phyloP scores from a whole-genome alignment of 495 filamentous ascomycete species.

The Aspergillus diversus region DNA sequence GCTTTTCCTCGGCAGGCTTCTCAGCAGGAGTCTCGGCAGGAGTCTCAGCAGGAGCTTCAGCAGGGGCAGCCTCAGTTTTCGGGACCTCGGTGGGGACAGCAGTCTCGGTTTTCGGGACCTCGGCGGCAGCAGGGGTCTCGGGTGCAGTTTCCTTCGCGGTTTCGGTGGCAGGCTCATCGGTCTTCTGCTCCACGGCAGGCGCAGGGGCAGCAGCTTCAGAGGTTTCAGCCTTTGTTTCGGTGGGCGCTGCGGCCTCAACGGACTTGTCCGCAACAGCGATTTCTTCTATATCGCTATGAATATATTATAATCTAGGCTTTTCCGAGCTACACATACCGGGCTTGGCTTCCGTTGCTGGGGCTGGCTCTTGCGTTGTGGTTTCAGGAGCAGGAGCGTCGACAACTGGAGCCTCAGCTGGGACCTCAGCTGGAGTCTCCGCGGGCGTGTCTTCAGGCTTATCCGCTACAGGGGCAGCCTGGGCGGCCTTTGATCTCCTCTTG shows the following conservation, averaged over 20 bases:
- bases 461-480: constrained; percentile 6
- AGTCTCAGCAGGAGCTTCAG: constrained; percentile 19
- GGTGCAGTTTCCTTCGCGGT: constrained; percentile 16
- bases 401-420: constrained; percentile 12
- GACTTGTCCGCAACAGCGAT: constrained; percentile 23
- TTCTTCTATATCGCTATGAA: constrained; percentile 2
- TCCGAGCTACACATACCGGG: constrained; percentile 17
- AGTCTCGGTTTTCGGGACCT: constrained; percentile 8
- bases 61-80: constrained; percentile 15
- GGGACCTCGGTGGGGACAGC: constrained; percentile 21
- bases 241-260: constrained; percentile 14
- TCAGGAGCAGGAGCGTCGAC: constrained; percentile 19
- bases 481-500: constrained; percentile 32
- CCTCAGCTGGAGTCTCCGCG: constrained; percentile 17
- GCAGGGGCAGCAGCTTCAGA: constrained; percentile 7
- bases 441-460: constrained; percentile 22
- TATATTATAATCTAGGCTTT: background rate
- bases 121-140: constrained; percentile 17
- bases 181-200: constrained; percentile 17
- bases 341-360: constrained; percentile 21
- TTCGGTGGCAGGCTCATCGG: constrained; percentile 17
- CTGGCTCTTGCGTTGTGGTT: constrained; percentile 21
- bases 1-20: constrained; percentile 12
- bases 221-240: constrained; percentile 16
- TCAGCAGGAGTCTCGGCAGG: constrained; percentile 10